A percentile compares a stretch with the other conserved stretches of the same genome.
phyloP scores from a whole-genome alignment of 148 eudicot species.

The Rhododendron mucronatum region DNA sequence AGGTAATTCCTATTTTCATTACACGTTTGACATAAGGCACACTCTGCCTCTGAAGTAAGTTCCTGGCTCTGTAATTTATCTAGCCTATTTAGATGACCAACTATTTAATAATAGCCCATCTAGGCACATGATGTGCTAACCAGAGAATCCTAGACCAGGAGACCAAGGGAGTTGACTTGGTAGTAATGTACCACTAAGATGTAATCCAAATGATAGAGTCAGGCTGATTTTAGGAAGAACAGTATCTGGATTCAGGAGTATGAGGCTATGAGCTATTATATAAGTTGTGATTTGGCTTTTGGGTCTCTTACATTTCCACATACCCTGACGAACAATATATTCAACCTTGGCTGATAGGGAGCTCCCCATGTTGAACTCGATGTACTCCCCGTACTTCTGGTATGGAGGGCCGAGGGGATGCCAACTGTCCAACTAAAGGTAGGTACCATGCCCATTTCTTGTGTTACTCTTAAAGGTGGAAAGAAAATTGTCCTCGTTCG shows the following conservation, averaged over 20 bases:
- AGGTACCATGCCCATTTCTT: background rate
- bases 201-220: background rate
- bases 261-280: background rate
- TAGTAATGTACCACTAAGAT: background rate
- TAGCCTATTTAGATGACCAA: background rate
- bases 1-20: background rate
- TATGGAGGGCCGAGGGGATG: background rate
- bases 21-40: background rate
- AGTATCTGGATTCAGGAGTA: background rate
- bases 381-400: background rate
- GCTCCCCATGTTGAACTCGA: background rate
- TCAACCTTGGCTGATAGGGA: background rate
- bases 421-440: background rate
- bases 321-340: background rate
- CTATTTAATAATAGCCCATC: background rate
- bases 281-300: background rate
- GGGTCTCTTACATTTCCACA: background rate
- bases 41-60: background rate
- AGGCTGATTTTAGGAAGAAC: background rate
- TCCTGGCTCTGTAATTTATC: background rate
- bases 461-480: background rate
- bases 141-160: background rate
- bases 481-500: background rate
- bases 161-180: background rate
- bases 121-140: background rate